Base-by-base conservation (phyloP, 768 basidiomycete genomes). In the Cyclocybe aegerita region DNA sequence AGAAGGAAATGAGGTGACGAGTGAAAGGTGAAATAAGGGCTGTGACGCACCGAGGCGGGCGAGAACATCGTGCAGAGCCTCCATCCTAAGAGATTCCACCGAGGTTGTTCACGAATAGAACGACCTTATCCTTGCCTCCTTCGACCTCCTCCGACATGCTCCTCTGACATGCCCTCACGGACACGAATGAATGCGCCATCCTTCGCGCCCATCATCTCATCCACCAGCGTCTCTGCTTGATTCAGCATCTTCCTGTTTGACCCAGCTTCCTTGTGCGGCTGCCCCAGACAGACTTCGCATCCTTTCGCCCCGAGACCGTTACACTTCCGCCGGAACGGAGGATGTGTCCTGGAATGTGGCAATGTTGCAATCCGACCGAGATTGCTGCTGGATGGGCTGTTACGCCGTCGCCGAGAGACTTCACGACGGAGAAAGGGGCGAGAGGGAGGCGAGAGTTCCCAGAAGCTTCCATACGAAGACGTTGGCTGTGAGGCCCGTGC, bases 381-480 rank as follows among this genome's bases (percentile, higher is more conserved):
- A 75, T 58, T 48, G 71, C 70, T 3, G 61, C 59, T 8, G 72
- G 49, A 47, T 65, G 64, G 12, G 54, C 48, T n/a, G 69, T 70
- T 3, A 67, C 67, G 4, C 62, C 64, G 52, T 65, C 70, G 9
- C 73, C 75, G 12, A 69, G 60, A 31, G 48, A 47, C 46, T 67
- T 71, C 12, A 76, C 61, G 9, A 60, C 54, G 5, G 62, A 57
- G 30, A 81, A 61, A 0, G 54, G 38, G 32, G 65, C 69, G 1
- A 75, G 73, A n/a, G 57, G 50, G 74, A 73, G 1, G 78, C 72
- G 7, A 75, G 68, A 1, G 76, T 77, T 4, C 81, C 80, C n/a
- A 84, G 68, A 39, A 83, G 68, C 62, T 84, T 82, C 66, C 81
- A 83, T 1, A 80, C 77, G 39, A 78, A 61, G 14, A 77, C 73